Conservation (phyloP, 345 rosid species). For the Boechera retrofracta region DNA sequence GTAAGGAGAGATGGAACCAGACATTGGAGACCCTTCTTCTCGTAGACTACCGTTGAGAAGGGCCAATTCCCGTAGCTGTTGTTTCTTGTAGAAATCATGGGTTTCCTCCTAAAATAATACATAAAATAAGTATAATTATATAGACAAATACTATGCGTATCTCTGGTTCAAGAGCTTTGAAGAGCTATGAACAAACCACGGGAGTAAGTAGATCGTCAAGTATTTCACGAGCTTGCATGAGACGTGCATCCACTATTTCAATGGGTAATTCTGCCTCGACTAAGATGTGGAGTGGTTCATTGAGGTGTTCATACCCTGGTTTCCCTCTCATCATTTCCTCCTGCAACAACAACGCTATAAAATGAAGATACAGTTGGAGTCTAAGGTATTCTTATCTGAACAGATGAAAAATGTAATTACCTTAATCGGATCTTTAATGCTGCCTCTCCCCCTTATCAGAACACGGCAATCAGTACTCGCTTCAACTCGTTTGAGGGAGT, state of each 20-base stretch:
- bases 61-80: constrained; percentile 94
- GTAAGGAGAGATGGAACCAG: constrained; percentile 92
- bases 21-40: constrained; percentile 97
- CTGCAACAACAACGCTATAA: constrained; percentile 49
- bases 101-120: constrained; percentile 71
- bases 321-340: constrained; percentile 98
- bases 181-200: constrained; percentile 54
- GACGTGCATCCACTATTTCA: constrained; percentile 86
- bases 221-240: constrained; percentile 94
- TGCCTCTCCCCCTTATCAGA: constrained; percentile 95
- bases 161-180: constrained; percentile 18
- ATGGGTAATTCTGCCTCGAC: constrained; percentile 95
- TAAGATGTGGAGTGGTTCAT: constrained; percentile 93
- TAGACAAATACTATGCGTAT: not conserved
- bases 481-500: constrained; percentile 98
- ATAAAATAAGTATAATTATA: not conserved
- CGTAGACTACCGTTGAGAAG: constrained; percentile 93
- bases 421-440: constrained; percentile 92
- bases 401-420: constrained; percentile 44
- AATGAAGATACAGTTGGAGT: not conserved
- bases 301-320: constrained; percentile 96
- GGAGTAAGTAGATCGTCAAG: constrained; percentile 94
- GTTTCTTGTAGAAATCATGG: constrained; percentile 95
- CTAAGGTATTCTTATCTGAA: not conserved
- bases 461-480: constrained; percentile 96